Evolutionary conservation across 2,329 filamentous ascomycete species (phyloP).

Genomic region (Allantophomopsis cytisporea): DNA sequence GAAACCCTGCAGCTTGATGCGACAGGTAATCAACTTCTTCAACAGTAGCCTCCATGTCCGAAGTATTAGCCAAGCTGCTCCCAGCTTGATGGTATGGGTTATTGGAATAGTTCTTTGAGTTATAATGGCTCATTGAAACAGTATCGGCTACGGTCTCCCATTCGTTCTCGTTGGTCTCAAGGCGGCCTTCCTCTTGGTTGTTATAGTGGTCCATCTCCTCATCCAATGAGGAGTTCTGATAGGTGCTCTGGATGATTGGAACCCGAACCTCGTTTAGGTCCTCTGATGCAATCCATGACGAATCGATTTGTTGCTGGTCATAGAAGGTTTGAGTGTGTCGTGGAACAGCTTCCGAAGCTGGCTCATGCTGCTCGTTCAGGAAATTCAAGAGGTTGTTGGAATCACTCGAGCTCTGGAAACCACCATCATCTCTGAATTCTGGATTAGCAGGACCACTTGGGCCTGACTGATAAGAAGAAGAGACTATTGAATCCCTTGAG

Average conservation of each 20-base stretch:
- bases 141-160: slow-evolving; percentile 18
- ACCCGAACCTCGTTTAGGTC: background rate
- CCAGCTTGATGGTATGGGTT: slow-evolving; percentile 9
- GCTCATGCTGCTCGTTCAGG: background rate
- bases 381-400: background rate
- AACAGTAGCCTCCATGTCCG: background rate
- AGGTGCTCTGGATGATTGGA: background rate
- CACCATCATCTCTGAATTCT: background rate
- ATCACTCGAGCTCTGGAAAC: slow-evolving; percentile 1
- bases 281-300: background rate
- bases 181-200: slow-evolving; percentile 1
- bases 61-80: slow-evolving; percentile 17
- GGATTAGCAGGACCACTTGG: too few relatives aligned
- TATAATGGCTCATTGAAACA: slow-evolving; percentile 1
- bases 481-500: too few relatives aligned
- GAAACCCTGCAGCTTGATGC: slow-evolving; percentile 4
- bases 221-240: background rate
- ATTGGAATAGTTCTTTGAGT: slow-evolving; percentile 3
- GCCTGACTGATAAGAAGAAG: too few relatives aligned
- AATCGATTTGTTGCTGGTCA: background rate
- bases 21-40: too few relatives aligned
- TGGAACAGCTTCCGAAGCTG: background rate
- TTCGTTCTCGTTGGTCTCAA: slow-evolving; percentile 12
- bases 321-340: background rate
- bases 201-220: background rate